Conservation (phyloP, 169 alveolate genomes). For the Cryptosporidium tyzzeri region DNA sequence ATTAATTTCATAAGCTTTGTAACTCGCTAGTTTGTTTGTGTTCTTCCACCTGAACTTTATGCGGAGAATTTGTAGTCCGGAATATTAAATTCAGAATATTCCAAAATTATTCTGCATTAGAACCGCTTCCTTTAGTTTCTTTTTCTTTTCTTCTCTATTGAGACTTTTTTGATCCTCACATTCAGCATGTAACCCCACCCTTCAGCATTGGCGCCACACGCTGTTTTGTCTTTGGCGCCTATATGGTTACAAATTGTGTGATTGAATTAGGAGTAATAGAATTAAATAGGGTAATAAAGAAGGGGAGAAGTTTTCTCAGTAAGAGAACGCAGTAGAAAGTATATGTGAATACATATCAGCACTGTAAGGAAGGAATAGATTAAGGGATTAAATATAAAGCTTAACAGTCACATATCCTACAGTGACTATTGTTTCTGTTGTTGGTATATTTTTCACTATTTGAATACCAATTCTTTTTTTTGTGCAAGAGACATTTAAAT, state of each 20-base stretch:
- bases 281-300: background rate
- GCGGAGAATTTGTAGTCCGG: background rate
- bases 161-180: conserved; percentile 63
- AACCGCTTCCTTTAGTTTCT: conserved; percentile 9
- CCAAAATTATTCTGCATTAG: conserved; percentile 3
- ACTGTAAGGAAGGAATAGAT: background rate
- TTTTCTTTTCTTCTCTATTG: conserved; percentile 29
- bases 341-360: background rate
- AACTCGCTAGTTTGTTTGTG: background rate
- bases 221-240: conserved; percentile 55
- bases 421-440: background rate
- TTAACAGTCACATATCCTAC: background rate
- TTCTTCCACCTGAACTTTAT: background rate
- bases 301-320: background rate
- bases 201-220: conserved; percentile 9
- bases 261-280: background rate
- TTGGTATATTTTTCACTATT: background rate
- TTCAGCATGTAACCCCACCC: conserved; percentile 76
- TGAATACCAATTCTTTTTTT: no score
- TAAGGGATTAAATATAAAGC: no score
- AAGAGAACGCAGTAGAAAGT: background rate
- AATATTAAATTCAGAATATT: background rate
- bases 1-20: background rate
- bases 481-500: background rate
- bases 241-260: background rate